Evolutionary conservation across 495 filamentous ascomycete genomes (phyloP).

Genomic region (Oleoguttula mirabilis): DNA sequence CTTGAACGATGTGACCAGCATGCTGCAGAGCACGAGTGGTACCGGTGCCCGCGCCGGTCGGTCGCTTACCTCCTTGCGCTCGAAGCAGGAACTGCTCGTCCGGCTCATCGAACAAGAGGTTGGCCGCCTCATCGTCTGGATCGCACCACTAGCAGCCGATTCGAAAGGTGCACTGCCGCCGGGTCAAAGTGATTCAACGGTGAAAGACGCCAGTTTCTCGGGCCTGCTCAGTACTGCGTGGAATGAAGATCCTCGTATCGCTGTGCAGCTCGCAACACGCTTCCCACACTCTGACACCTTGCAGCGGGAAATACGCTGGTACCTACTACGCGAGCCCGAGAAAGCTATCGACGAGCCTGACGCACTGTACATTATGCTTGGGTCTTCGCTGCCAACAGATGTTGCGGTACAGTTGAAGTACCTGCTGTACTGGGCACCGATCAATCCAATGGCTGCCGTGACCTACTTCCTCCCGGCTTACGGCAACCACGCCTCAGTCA

Average conservation of each 20-base stretch:
- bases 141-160: slow-evolving; percentile 61
- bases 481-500: slow-evolving; percentile 83
- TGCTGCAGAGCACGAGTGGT: slow-evolving; percentile 43
- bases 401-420: slow-evolving; percentile 84
- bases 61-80: slow-evolving; percentile 51
- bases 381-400: slow-evolving; percentile 59
- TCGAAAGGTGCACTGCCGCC: slow-evolving; percentile 17
- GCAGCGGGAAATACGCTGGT: slow-evolving; percentile 58
- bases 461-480: slow-evolving; percentile 89
- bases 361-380: slow-evolving; percentile 70
- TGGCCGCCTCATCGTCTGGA: slow-evolving; percentile 74
- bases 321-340: slow-evolving; percentile 70
- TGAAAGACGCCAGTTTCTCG: slow-evolving; percentile 38
- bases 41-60: slow-evolving; percentile 45
- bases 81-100: slow-evolving; percentile 68
- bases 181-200: background rate
- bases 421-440: slow-evolving; percentile 84
- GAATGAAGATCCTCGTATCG: slow-evolving; percentile 67
- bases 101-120: slow-evolving; percentile 76
- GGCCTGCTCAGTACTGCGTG: slow-evolving; percentile 69
- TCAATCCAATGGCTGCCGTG: slow-evolving; percentile 83
- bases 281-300: slow-evolving; percentile 60
- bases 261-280: slow-evolving; percentile 65
- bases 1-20: slow-evolving; percentile 59
- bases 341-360: slow-evolving; percentile 68